These are phyloP conservation scores for Arthroderma uncinatum DNA, from an alignment of 2,329 filamentous ascomycete genomes.

Conservation along the genomic window DNA sequence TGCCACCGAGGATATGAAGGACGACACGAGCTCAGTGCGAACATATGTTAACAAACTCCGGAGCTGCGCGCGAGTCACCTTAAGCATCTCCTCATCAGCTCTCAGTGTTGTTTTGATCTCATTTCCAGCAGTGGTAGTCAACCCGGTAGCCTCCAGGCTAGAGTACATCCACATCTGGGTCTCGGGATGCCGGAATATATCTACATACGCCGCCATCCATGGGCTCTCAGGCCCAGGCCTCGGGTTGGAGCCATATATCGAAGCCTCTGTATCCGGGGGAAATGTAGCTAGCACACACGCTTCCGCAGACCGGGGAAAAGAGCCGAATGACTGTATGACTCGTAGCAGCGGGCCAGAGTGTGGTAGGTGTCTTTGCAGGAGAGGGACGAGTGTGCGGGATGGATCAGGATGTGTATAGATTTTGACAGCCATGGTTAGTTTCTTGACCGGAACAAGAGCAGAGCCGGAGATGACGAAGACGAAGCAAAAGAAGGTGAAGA, in stretches of 20 bases:
- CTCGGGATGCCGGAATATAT: conserved; percentile 29
- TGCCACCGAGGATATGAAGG: conserved; percentile 18
- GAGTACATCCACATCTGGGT: conserved; percentile 35
- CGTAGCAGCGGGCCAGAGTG: conserved; percentile 29
- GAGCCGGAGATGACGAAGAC: too few species aligned
- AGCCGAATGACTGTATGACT: conserved; percentile 27
- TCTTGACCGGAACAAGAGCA: too few species aligned
- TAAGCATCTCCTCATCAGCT: conserved; percentile 10
- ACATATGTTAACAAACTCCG: conserved; percentile 22
- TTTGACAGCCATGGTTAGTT: not conserved
- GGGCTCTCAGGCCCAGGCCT: not conserved
- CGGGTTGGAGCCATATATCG: not conserved
- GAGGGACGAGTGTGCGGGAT: conserved; percentile 16
- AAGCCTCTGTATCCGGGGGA: conserved; percentile 12
- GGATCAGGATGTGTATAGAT: conserved; percentile 13
- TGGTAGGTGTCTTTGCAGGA: conserved; percentile 28
- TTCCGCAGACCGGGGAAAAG: conserved; percentile 23
- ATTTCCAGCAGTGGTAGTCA: conserved; percentile 2
- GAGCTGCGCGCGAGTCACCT: conserved; percentile 20
- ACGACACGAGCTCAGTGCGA: conserved; percentile 19
- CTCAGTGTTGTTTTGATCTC: not conserved
- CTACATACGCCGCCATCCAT: conserved; percentile 34
- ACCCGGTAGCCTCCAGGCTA: conserved; percentile 25
- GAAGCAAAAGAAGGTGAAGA: too few species aligned
- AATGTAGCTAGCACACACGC: conserved; percentile 28